Evolutionary conservation across 257 asterid genomes (phyloP), one percentile per base, ranked within the genome.

Genomic region (Handroanthus guayacan): DNA sequence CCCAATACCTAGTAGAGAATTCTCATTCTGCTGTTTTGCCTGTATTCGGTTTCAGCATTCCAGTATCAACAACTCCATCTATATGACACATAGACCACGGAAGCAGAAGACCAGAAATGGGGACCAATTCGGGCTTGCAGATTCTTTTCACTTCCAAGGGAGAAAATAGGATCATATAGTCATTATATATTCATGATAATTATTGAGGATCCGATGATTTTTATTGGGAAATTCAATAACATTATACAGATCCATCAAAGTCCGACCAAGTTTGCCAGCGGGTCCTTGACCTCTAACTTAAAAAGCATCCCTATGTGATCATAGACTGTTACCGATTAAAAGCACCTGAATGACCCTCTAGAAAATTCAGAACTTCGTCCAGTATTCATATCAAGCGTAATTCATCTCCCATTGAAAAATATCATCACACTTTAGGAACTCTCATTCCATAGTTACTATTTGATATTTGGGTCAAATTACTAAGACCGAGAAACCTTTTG

Each of bases 21-120:
- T 6, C n/a, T 18, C 64, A 56, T 37, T 75, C 34, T 39, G 65
- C 72, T 20, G 41, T 14, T 75, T n/a, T 3, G 34, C 31, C 61
- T 16, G 54, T 34, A 18, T 17, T 25, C 25, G 31, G 64, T 51
- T 17, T 54, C 39, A 1, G 45, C n/a, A n/a, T n/a, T n/a, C n/a
- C n/a, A n/a, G n/a, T n/a, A n/a, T n/a, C n/a, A n/a, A n/a, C n/a
- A n/a, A n/a, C n/a, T n/a, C n/a, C n/a, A n/a, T n/a, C n/a, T n/a
- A n/a, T n/a, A n/a, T n/a, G n/a, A 60, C 31, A 57, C 11, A 12
- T 37, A 41, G 48, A 70, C 4, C 54, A 54, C 1, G 9, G 31
- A 55, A 56, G 67, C 41, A 71, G 31, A 55, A 56, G 36, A 8
- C 41, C 38, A 34, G 56, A 18, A 38, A 71, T 18, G 37, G 20